Conservation (phyloP, 2,329 filamentous ascomycete genomes). For the Alternaria conjuncta region DNA sequence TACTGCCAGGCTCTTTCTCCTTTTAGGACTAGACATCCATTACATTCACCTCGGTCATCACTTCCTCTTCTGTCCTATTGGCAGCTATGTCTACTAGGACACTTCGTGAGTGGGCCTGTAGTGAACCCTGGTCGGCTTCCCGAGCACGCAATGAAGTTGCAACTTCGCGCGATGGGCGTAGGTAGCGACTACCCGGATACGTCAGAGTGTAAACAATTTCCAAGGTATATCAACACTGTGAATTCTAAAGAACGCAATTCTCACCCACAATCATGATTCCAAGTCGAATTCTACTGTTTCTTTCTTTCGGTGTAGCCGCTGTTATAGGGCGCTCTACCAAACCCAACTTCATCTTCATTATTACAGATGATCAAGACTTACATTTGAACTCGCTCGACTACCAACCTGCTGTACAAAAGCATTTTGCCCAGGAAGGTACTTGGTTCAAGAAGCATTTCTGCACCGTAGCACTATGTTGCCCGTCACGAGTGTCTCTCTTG, state of each 20-base stretch:
- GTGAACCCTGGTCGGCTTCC: neutral
- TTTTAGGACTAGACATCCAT: neutral
- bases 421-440: constrained; percentile 65
- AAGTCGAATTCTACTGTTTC: neutral
- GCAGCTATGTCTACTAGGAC: neutral
- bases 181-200: neutral
- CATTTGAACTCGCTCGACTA: constrained; percentile 67
- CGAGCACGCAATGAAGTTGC: neutral
- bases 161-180: neutral
- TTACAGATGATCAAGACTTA: constrained; percentile 72
- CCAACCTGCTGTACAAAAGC: constrained; percentile 63
- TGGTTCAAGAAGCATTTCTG: constrained; percentile 69
- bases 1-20: neutral
- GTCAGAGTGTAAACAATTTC: neutral
- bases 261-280: neutral
- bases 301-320: constrained; percentile 1
- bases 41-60: neutral
- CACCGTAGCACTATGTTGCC: constrained; percentile 71
- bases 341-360: constrained; percentile 69
- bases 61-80: neutral
- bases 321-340: constrained; percentile 5
- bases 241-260: neutral
- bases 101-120: neutral
- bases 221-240: neutral
- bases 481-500: constrained; percentile 69